Evolutionary conservation across 768 basidiomycete species (phyloP).

Genomic region (Boletus speciosus): DNA sequence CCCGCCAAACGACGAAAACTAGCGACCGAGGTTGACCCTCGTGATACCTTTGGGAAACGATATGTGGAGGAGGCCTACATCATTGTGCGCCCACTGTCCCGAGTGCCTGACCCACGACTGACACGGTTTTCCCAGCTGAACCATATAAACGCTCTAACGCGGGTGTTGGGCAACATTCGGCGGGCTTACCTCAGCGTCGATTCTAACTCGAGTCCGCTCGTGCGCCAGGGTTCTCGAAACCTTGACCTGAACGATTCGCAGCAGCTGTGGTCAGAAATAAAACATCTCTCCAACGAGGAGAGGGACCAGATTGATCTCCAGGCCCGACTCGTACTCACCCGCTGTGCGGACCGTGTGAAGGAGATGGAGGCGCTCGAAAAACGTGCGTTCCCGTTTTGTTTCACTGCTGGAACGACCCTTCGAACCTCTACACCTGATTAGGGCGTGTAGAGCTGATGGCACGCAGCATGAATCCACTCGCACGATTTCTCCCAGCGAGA

Average conservation of each 20-base stretch:
- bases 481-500: constrained; percentile 69
- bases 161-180: constrained; percentile 72
- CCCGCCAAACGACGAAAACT: constrained; percentile 53
- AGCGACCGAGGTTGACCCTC: constrained; percentile 34
- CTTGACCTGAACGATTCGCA: constrained; percentile 54
- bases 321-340: constrained; percentile 77
- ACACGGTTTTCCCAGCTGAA: constrained; percentile 47
- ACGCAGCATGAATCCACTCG: constrained; percentile 59
- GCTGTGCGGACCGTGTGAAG: constrained; percentile 83
- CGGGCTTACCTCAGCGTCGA: constrained; percentile 86
- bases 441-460: constrained; percentile 67
- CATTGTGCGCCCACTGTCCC: constrained; percentile 43
- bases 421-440: constrained; percentile 30
- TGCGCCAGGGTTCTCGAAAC: constrained; percentile 47
- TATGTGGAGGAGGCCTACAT: constrained; percentile 75
- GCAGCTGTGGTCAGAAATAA: constrained; percentile 60
- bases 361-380: constrained; percentile 88
- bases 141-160: constrained; percentile 66
- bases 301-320: constrained; percentile 95
- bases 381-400: constrained; percentile 49
- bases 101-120: not conserved
- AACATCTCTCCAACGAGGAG: constrained; percentile 82
- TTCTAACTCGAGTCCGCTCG: constrained; percentile 48
- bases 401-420: constrained; percentile 13
- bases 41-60: constrained; percentile 52